These are phyloP conservation scores for Microbotryum intermedium DNA, from an alignment of 1,284 basidiomycete genomes.

Conservation along the genomic window DNA sequence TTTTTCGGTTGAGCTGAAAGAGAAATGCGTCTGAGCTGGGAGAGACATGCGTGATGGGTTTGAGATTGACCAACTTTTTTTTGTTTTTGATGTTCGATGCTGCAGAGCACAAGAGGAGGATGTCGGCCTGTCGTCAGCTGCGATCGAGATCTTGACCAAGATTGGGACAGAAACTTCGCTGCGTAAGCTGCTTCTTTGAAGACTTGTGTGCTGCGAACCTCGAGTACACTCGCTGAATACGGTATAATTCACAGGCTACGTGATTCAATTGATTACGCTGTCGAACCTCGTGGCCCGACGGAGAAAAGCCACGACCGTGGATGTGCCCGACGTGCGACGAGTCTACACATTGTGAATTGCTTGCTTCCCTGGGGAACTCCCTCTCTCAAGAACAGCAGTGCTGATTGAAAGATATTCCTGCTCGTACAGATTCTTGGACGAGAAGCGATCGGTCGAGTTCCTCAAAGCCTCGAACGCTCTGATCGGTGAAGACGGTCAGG, in stretches of 20 bases:
- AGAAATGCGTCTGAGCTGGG: constrained; percentile 4
- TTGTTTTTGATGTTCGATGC: neutral
- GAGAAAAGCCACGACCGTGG: constrained; percentile 40
- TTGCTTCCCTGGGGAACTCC: too few relatives aligned
- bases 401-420: too few relatives aligned
- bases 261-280: constrained; percentile 44
- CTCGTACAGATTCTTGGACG: constrained; percentile 68
- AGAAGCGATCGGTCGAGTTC: constrained; percentile 89
- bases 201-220: constrained; percentile 18
- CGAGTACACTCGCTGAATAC: neutral
- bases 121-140: constrained; percentile 68
- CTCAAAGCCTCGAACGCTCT: constrained; percentile 54
- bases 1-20: neutral
- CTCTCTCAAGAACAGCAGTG: too few relatives aligned
- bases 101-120: constrained; percentile 88
- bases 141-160: constrained; percentile 68
- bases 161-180: constrained; percentile 42
- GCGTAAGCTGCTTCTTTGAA: constrained; percentile 4
- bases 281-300: constrained; percentile 41
- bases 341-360: constrained; percentile 37
- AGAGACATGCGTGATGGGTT: neutral
- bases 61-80: neutral
- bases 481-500: constrained; percentile 25
- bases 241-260: constrained; percentile 35
- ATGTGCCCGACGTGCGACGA: constrained; percentile 42